phyloP scores from a whole-genome alignment of 371 early-diverging fungal genomes.

The Mortierella sp. region DNA sequence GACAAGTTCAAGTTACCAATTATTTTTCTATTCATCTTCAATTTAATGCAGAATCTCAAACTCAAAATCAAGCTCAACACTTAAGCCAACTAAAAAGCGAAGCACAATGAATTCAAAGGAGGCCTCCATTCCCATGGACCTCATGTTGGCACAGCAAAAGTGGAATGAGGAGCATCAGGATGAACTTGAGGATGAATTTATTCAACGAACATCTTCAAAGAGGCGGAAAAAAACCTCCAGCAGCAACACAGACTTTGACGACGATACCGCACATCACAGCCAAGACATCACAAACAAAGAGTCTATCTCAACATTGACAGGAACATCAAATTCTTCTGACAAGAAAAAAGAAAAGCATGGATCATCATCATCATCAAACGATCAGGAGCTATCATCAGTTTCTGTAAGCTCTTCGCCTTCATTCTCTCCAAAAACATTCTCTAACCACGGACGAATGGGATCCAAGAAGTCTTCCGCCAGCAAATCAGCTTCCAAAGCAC shows the following conservation, averaged over 20 bases:
- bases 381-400: constrained; percentile 6
- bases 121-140: constrained; percentile 66
- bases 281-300: constrained; percentile 9
- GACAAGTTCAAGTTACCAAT: background rate
- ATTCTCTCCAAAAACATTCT: constrained; percentile 23
- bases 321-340: background rate
- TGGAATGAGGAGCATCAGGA: constrained; percentile 54
- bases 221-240: constrained; percentile 56
- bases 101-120: constrained; percentile 70
- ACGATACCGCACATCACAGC: constrained; percentile 4
- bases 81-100: constrained; percentile 61
- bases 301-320: background rate
- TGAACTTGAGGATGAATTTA: constrained; percentile 36
- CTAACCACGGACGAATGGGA: constrained; percentile 20
- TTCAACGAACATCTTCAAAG: constrained; percentile 21
- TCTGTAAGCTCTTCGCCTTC: constrained; percentile 3
- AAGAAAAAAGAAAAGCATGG: constrained; percentile 17
- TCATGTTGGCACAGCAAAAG: constrained; percentile 53
- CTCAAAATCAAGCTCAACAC: constrained; percentile 24
- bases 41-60: constrained; percentile 23
- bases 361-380: background rate
- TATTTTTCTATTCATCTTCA: background rate
- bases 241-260: constrained; percentile 43
- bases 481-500: constrained; percentile 32
- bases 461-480: constrained; percentile 11